Evolutionary conservation across 2,329 filamentous ascomycete genomes (phyloP), one percentile per base, ranked within the genome.

Genomic region (Elsinoe necatrix): DNA sequence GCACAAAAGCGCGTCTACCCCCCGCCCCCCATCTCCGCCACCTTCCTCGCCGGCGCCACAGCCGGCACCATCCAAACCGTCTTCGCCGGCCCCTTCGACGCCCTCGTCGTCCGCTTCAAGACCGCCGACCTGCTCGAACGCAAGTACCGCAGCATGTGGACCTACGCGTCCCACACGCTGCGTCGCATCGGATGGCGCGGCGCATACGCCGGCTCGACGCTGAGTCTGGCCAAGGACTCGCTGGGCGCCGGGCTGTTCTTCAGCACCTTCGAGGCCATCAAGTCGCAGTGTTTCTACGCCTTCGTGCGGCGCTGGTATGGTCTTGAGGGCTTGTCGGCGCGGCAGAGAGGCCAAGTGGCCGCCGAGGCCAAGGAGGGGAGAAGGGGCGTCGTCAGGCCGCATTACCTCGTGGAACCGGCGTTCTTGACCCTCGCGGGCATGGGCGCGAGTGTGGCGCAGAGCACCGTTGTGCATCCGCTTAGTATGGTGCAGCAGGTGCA

Each of bases 241-340:
- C 69, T 87, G 4, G 86, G 86, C 11, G 82, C 80, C 55, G 86
- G 83, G 34, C 70, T 87, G 16, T 89, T 89, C 76, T 91, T 91
- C 69, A 81, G 80, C 63, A 81, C 80, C 0, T 90, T 91, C 61
- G 87, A 91, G 70, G 87, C 82, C 48, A 73, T 89, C 65, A 90
- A 90, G 67, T 84, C 82, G 9, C 86, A 90, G 66, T 77, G 77
- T 11, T 85, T 87, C 70, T 89, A 89, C 69, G 74, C 73, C 43
- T 90, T 86, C 65, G 80, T 90, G 29, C 80, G 78, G 12, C 83
- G 80, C 73, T 87, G 84, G 66, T 90, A 90, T 62, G 81, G 83
- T 6, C 60, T 62, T 6, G 68, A 64, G 58, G 63, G 62, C 23
- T 61, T 70, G 3, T 68, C 66, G 3, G 64, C 74, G 45, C 57